A percentile compares a stretch with the other conserved stretches of the same genome.
phyloP scores from a whole-genome alignment of 495 filamentous ascomycete genomes.

The Hypoxylon intermedium region DNA sequence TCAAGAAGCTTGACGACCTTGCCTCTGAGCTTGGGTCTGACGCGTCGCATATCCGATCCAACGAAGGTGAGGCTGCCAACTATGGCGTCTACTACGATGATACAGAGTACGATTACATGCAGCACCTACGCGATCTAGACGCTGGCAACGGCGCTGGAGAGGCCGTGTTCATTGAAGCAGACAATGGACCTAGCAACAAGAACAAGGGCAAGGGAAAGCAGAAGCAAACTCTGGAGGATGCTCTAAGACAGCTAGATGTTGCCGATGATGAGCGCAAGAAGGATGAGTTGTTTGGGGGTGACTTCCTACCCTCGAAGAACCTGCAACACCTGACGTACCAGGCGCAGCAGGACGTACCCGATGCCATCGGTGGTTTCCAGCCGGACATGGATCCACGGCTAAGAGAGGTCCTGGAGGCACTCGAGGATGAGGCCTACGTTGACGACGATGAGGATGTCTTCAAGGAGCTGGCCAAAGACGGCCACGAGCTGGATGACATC shows the following conservation, averaged over 20 bases:
- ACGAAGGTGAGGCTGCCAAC: constrained; percentile 95
- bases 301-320: constrained; percentile 74
- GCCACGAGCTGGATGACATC: constrained; percentile 61
- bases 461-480: constrained; percentile 74
- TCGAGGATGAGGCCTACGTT: constrained; percentile 96
- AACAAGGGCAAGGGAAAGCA: constrained; percentile 73
- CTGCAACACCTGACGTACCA: constrained; percentile 80
- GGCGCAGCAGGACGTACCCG: constrained; percentile 91
- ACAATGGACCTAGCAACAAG: constrained; percentile 53
- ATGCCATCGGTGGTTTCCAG: constrained; percentile 89
- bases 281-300: constrained; percentile 68
- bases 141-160: constrained; percentile 59
- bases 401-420: constrained; percentile 88
- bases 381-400: constrained; percentile 97
- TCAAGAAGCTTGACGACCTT: constrained; percentile 73
- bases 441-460: constrained; percentile 89
- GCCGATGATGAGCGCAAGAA: constrained; percentile 56
- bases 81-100: constrained; percentile 89
- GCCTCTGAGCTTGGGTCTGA: constrained; percentile 75
- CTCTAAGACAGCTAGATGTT: constrained; percentile 70
- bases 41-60: constrained; percentile 68
- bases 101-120: constrained; percentile 98
- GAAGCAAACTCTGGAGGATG: constrained; percentile 75
- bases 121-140: constrained; percentile 88
- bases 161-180: constrained; percentile 79